phyloP scores from a whole-genome alignment of 371 early-diverging fungal species.

The Basidiobolus meristosporus region DNA sequence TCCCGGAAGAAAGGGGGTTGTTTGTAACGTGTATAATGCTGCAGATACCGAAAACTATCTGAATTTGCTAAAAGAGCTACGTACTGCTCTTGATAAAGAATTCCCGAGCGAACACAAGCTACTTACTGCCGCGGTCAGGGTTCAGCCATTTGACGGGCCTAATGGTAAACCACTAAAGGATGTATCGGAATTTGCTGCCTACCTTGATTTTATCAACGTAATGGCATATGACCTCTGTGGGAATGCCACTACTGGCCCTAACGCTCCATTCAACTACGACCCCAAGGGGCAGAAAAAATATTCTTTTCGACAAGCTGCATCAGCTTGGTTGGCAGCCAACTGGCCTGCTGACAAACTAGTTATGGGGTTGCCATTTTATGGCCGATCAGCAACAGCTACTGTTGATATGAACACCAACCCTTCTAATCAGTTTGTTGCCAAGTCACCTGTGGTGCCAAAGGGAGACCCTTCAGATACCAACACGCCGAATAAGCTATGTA shows the following conservation, averaged over 20 bases:
- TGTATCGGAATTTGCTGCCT: conserved; percentile 27
- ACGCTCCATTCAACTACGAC: conserved; percentile 24
- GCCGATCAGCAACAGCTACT: conserved; percentile 17
- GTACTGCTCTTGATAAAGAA: conserved; percentile 25
- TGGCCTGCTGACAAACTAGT: conserved; percentile 32
- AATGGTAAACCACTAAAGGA: conserved; percentile 33
- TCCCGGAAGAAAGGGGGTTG: conserved; percentile 46
- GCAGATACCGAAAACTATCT: conserved; percentile 37
- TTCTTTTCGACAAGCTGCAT: conserved; percentile 9
- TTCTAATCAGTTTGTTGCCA: conserved; percentile 3
- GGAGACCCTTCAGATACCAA: conserved; percentile 27
- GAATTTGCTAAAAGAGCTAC: conserved; percentile 34
- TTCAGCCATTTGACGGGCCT: conserved; percentile 31
- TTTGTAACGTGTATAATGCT: conserved; percentile 30
- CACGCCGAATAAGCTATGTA: conserved; percentile 23
- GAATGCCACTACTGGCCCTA: conserved; percentile 26
- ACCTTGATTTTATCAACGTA: conserved; percentile 32
- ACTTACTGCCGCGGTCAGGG: conserved; percentile 51
- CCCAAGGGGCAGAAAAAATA: conserved; percentile 1
- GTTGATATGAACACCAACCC: not conserved
- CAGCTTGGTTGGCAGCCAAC: conserved; percentile 27
- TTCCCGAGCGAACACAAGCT: conserved; percentile 17
- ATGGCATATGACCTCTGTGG: conserved; percentile 27
- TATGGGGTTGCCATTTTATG: conserved; percentile 36
- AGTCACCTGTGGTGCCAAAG: conserved; percentile 5